Evolutionary conservation across 192 early-diverging fungal genomes (phyloP), one percentile per base, ranked within the genome.

Genomic region (Backusella macrospora): DNA sequence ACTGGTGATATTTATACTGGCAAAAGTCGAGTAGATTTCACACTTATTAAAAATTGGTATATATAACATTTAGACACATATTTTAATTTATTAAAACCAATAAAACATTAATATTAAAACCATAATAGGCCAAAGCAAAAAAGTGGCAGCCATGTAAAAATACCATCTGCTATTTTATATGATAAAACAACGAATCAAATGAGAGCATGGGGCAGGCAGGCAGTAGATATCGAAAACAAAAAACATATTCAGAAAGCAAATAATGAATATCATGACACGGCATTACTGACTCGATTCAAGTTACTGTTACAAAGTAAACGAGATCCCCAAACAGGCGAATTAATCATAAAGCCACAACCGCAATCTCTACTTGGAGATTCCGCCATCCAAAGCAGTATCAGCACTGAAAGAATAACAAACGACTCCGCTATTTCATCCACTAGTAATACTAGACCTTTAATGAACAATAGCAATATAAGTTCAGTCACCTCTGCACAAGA

Each of bases 1-100:
- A 59, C 52, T 23, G 52, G 52, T 59, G 26, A 26, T 23, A 59
- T 59, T 59, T 59, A 59, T 59, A 59, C 21, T 59, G 52, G 26
- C 21, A 59, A 26, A 26, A 59, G 52, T 59, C 21, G 52, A 59
- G 21, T 59, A 26, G 26, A 59, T 59, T 26, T 59, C 18, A 26
- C 52, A 26, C 21, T 23, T 59, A 59, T 59, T 59, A 59, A 59
- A 59, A 23, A 59, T 13, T 59, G 52, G 52, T 59, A 59, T 29
- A 59, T 8, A 21, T n/a, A n/a, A n/a, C n/a, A n/a, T n/a, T n/a
- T n/a, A n/a, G n/a, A n/a, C n/a, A n/a, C n/a, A n/a, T n/a, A n/a
- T n/a, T n/a, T 21, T 21, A 10, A 55, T 55, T 0, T 21, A 55
- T 55, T 21, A 23, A 23, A 55, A 49, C 6, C 16, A 55, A 49